Base-by-base conservation (phyloP, 2,329 filamentous ascomycete genomes). In the Pseudogymnoascus destructans region DNA sequence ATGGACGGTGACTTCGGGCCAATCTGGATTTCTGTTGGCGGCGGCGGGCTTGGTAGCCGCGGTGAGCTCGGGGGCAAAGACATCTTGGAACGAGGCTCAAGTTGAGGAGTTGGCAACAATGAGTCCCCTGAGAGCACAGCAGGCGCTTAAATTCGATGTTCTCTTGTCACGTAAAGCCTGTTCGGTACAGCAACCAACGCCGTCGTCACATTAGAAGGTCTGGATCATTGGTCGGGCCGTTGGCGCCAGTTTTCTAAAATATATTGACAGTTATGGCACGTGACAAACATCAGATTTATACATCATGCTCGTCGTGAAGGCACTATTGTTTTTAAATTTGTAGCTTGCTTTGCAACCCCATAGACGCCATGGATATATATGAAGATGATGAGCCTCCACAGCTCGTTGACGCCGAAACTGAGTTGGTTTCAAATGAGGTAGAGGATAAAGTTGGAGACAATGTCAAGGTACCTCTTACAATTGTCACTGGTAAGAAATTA, bases 1-100 rank as follows among this genome's bases (percentile, higher is more conserved):
- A 84, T 75, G 15, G 79, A 79, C 1, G 89, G 89, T 55, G 89
- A 93, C 66, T 84, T 84, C 59, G 87, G 85, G 6, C 83, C 86
- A 62, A 95, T 85, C 74, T 97, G 92, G 64, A 95, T 93, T 73
- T 98, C 93, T 61, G 92, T 89, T 59, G 95, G 85, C 32, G 93
- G 93, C 60, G 93, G 93, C 61, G 93, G 93, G 72, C 90, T 96
- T 60, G 93, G 93, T 57, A 98, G 83, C 69, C 93, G 87, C 63
- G 93, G 92, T 54, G 91, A 96, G 72, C 82, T 92, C 62, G 88
- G 85, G 65, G 80, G 73, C 62, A 82, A 71, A 63, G 79, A 75
- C 79, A 82, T 81, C 63, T 64, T 72, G 62, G 63, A 61, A 13
- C 27, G 36, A 52, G 52, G 32, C 27, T 49, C 30, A 33, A 11